Base-by-base conservation (phyloP, 2,329 filamentous ascomycete species). In the Ampelomyces quisqualis region DNA sequence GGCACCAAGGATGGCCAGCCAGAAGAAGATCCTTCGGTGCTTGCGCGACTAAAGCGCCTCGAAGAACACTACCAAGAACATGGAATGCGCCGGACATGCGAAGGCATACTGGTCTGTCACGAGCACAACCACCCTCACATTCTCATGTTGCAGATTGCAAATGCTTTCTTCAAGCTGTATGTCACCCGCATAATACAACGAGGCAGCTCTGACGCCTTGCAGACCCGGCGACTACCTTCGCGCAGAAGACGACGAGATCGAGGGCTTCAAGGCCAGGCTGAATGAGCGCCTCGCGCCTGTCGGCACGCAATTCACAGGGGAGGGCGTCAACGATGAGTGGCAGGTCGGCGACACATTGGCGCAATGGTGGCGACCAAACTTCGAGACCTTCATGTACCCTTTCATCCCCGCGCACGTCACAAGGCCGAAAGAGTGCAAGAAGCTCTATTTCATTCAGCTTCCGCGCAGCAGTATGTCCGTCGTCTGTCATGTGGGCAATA, bases 381-480 rank as follows among this genome's bases (percentile, higher is more conserved):
- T 97, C 67, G 93, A 98, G 77, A 97, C 93, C 2, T 97, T 97
- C 77, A 96, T 98, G 90, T 98, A 98, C 68, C 93, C 93, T 1
- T 98, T 96, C 70, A 85, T 97, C 42, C 93, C 93, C 6, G 89
- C 90, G 13, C 93, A 98, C 72, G 89, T 96, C 49, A 96, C 91
- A 13, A 79, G 93, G 37, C 93, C 93, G 6, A 98, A 98, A 76
- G 93, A 98, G 75, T 95, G 91, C 76, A 98, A 98, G 77, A 98
- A 98, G 78, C 78, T 97, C 28, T 98, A 97, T 71, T 90, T 97
- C 49, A 95, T 98, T 53, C 88, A 95, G 68, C 76, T 98, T 19
- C 93, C 93, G 0, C 83, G 90, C 69, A 90, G 85, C 58, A 97
- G 90, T 95, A 78, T 47, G 75, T 46, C 8, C 0, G 10, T 17